Conservation (phyloP, 106 monocot genomes). For the Chionographis japonica region DNA sequence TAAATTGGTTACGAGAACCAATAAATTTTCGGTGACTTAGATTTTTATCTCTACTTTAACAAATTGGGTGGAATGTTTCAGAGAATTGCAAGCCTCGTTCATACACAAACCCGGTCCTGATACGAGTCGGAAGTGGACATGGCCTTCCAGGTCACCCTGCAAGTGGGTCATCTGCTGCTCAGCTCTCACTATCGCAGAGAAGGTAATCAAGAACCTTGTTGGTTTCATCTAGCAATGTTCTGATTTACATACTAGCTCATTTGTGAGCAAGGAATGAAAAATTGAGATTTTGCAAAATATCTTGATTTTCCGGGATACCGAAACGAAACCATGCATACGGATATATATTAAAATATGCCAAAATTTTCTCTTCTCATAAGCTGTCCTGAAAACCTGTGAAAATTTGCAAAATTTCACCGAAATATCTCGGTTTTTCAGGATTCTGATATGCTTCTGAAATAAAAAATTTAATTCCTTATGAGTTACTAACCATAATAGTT, state of each 20-base stretch:
- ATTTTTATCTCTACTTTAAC: neutral
- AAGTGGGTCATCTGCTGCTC: slow-evolving; percentile 94
- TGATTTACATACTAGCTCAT: too few species aligned
- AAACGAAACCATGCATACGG: neutral
- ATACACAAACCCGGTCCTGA: slow-evolving; percentile 4
- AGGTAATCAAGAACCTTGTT: slow-evolving; percentile 32
- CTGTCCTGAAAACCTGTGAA: too few species aligned
- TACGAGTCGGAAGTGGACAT: slow-evolving; percentile 42
- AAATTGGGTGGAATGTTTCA: slow-evolving; percentile 15
- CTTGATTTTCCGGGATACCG: neutral
- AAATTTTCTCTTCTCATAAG: too few species aligned
- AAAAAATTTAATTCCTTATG: neutral
- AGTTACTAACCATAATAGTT: neutral
- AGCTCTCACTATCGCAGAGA: slow-evolving; percentile 56
- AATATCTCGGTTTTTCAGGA: too few species aligned
- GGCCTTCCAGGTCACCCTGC: slow-evolving; percentile 56
- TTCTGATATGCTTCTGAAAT: too few species aligned
- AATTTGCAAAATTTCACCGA: too few species aligned
- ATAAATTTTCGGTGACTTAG: neutral
- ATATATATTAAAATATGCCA: neutral
- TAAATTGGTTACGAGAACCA: neutral
- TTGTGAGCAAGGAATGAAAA: too few species aligned
- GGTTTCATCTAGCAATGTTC: too few species aligned
- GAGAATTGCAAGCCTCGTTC: slow-evolving; percentile 22
- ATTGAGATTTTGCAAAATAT: too few species aligned